Conservation (phyloP, 768 basidiomycete genomes). For the Tylopilus felleus region DNA sequence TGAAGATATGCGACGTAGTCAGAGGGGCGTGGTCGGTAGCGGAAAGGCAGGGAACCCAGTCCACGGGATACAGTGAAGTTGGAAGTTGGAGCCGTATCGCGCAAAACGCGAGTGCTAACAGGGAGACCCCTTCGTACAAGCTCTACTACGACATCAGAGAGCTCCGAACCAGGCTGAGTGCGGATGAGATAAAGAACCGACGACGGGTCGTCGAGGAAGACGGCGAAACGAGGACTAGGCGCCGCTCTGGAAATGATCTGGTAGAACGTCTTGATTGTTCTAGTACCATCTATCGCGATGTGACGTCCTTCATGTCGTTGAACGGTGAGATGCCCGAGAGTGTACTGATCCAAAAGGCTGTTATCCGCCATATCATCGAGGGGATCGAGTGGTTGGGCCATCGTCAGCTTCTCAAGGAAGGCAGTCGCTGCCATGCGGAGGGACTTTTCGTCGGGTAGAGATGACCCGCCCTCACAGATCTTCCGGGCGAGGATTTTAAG, state of each 20-base stretch:
- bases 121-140: background rate
- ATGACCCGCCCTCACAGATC: background rate
- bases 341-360: background rate
- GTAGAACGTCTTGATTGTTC: background rate
- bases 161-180: background rate
- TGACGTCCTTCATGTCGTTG: background rate
- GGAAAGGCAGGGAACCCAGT: background rate
- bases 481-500: background rate
- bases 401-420: background rate
- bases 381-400: background rate
- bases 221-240: background rate
- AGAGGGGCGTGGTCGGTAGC: background rate
- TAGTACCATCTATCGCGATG: background rate
- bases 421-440: background rate
- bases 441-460: background rate
- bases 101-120: background rate
- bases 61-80: background rate
- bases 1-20: background rate
- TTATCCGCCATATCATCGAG: background rate
- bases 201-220: background rate
- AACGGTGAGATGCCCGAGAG: background rate
- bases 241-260: background rate
- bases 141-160: background rate
- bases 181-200: background rate
- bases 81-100: background rate